A percentile compares a stretch with the other conserved stretches of the same genome.
phyloP scores from a whole-genome alignment of 2,329 filamentous ascomycete genomes.

The Colletotrichum sublineola region DNA sequence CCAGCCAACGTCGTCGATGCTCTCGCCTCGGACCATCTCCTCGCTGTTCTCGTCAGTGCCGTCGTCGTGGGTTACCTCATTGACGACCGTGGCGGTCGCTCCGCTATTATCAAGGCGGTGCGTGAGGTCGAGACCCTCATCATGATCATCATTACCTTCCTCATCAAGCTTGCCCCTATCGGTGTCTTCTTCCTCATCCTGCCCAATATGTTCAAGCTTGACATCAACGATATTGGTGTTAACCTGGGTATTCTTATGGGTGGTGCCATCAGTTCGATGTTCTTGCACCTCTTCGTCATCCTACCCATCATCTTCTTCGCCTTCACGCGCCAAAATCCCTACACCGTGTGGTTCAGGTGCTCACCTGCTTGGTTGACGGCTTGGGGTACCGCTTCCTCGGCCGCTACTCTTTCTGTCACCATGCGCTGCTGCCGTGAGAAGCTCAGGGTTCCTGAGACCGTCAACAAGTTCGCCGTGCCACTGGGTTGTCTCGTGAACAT shows the following conservation, averaged over 20 bases:
- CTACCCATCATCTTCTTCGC: conserved; percentile 58
- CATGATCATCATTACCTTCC: conserved; percentile 59
- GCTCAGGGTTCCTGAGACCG: conserved; percentile 55
- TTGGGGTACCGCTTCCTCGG: conserved; percentile 67
- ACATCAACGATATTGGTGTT: conserved; percentile 60
- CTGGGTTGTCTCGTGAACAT: conserved; percentile 65
- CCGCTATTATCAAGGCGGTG: conserved; percentile 57
- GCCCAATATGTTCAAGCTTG: conserved; percentile 63
- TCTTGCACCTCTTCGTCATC: conserved; percentile 61
- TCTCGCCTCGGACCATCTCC: conserved; percentile 60
- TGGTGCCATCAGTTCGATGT: conserved; percentile 60
- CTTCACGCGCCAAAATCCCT: conserved; percentile 61
- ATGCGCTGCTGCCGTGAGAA: conserved; percentile 56
- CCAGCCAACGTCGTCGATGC: conserved; percentile 63
- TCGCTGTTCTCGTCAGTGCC: conserved; percentile 61
- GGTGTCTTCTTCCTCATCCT: conserved; percentile 68
- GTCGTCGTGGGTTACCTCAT: conserved; percentile 63
- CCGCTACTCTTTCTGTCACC: conserved; percentile 65
- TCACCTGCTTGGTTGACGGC: conserved; percentile 67
- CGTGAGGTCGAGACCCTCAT: conserved; percentile 64
- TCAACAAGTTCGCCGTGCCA: conserved; percentile 62
- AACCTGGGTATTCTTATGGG: conserved; percentile 66
- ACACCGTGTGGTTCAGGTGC: conserved; percentile 60
- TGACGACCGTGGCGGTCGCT: conserved; percentile 51
- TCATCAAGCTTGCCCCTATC: conserved; percentile 64